phyloP scores from a whole-genome alignment of 441 rosid species.

The Geranium incanum region DNA sequence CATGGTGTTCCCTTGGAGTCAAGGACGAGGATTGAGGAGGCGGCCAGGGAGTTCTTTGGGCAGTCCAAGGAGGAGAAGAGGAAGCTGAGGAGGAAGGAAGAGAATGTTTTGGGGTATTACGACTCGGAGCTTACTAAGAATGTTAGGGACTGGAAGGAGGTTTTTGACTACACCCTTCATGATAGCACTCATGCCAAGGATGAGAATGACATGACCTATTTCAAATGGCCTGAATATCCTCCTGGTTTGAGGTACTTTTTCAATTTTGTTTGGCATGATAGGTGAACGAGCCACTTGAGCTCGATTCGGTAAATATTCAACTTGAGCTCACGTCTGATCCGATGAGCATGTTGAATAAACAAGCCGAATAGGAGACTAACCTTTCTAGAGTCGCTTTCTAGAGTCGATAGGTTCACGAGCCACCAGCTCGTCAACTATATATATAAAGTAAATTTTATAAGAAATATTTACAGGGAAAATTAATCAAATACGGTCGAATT shows the following conservation, averaged over 20 bases:
- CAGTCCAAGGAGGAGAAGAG: conserved; percentile 46
- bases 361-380: no score
- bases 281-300: no score
- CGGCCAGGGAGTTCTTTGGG: conserved; percentile 38
- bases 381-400: no score
- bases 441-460: no score
- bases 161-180: neutral
- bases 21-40: conserved; percentile 27
- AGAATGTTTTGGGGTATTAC: neutral
- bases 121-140: neutral
- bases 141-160: neutral
- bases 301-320: no score
- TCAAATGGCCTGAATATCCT: neutral
- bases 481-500: no score
- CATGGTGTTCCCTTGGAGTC: conserved; percentile 51
- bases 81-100: conserved; percentile 10
- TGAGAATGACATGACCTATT: neutral
- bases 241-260: neutral
- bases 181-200: neutral
- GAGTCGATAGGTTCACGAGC: no score
- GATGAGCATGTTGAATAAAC: no score
- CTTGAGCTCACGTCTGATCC: no score
- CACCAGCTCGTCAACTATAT: no score
- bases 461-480: no score
- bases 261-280: no score